These are phyloP conservation scores for Venturia oleaginea DNA, from an alignment of 2,329 filamentous ascomycete genomes.

Conservation along the genomic window DNA sequence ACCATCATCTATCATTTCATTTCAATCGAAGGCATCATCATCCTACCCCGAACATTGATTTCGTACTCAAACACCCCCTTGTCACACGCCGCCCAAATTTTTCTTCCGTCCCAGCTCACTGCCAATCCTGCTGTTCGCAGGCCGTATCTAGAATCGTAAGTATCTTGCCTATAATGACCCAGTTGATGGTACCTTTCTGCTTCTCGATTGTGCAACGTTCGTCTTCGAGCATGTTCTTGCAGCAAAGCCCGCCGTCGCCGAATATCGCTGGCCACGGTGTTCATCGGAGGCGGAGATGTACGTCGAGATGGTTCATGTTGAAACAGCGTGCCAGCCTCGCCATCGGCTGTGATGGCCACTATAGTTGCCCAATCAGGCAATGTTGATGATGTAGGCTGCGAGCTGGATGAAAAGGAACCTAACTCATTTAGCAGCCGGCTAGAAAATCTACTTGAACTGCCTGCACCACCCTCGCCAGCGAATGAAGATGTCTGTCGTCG, in stretches of 20 bases:
- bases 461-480: not conserved
- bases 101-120: conserved; percentile 16
- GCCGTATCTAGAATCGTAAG: conserved; percentile 10
- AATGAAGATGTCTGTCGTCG: not conserved
- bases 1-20: conserved; percentile 7
- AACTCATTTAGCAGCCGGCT: not conserved
- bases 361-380: not conserved
- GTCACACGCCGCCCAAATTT: conserved; percentile 27
- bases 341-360: not conserved
- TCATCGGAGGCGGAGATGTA: not conserved
- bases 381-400: not conserved
- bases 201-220: not conserved
- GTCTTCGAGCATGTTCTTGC: not conserved
- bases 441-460: not conserved
- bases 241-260: not conserved
- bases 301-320: not conserved
- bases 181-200: not conserved
- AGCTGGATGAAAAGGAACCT: not conserved
- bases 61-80: conserved; percentile 58
- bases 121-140: conserved; percentile 16
- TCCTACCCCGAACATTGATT: conserved; percentile 48
- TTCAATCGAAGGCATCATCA: conserved; percentile 19
- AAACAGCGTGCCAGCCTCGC: not conserved
- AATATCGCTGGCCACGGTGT: not conserved
- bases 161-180: not conserved